Conservation (phyloP, 2,329 filamentous ascomycete species). For the Sphaerostilbella broomeana region DNA sequence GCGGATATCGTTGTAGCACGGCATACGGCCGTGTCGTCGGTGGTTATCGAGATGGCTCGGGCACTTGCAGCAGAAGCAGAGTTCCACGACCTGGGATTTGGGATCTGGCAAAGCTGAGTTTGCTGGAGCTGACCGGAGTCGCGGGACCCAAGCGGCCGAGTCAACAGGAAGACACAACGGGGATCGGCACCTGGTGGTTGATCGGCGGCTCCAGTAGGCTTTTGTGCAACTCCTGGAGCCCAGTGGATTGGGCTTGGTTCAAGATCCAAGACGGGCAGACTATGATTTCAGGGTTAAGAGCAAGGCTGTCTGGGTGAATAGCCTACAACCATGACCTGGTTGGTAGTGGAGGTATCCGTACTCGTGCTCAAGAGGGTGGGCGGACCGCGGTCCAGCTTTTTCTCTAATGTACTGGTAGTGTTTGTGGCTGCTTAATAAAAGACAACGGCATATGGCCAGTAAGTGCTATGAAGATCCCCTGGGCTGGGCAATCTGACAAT, state of each 20-base stretch:
- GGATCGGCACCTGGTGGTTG: constrained; percentile 26
- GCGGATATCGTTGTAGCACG: constrained; percentile 41
- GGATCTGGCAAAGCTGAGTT: constrained; percentile 17
- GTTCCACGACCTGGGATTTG: constrained; percentile 27
- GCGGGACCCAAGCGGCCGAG: constrained; percentile 20
- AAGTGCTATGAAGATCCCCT: constrained; percentile 28
- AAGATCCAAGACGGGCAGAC: constrained; percentile 39
- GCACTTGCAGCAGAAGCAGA: constrained; percentile 37
- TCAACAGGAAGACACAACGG: constrained; percentile 20
- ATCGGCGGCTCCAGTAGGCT: constrained; percentile 38
- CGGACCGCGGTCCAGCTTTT: constrained; percentile 30
- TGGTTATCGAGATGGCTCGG: constrained; percentile 38
- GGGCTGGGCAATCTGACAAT: constrained; percentile 26
- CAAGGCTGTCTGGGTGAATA: constrained; percentile 29
- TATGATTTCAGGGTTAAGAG: constrained; percentile 31
- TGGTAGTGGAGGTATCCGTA: constrained; percentile 6
- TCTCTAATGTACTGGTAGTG: constrained; percentile 16
- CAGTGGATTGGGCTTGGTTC: constrained; percentile 29
- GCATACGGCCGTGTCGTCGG: constrained; percentile 42
- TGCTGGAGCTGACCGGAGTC: constrained; percentile 14
- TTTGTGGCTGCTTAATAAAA: constrained; percentile 29
- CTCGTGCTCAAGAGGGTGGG: constrained; percentile 23
- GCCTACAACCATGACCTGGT: constrained; percentile 6
- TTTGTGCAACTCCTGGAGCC: constrained; percentile 44
- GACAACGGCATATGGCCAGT: constrained; percentile 14